These are phyloP conservation scores for Teratosphaeria epicoccoides DNA, from an alignment of 2,329 filamentous ascomycete genomes.

Conservation along the genomic window DNA sequence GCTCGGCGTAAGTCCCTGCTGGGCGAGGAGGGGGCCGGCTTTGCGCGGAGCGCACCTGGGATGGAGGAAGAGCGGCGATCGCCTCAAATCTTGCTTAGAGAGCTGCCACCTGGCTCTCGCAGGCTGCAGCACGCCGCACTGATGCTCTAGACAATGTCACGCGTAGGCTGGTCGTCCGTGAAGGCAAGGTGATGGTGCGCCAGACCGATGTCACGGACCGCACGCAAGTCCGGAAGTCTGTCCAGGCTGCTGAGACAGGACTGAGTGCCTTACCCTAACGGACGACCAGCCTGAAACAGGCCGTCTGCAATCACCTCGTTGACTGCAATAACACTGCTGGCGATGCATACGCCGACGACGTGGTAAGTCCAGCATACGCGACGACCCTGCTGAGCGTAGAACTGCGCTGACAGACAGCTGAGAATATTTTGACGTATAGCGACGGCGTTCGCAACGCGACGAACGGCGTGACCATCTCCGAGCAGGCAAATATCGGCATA, in stretches of 20 bases:
- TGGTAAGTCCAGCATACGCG: background rate
- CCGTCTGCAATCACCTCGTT: background rate
- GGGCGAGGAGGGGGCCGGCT: background rate
- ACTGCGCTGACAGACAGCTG: background rate
- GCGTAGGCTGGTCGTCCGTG: conserved; percentile 44
- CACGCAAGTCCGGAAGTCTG: conserved; percentile 54
- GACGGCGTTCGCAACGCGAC: background rate
- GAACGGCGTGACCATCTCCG: background rate
- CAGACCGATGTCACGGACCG: conserved; percentile 63
- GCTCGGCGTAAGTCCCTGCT: background rate
- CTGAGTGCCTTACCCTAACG: no score
- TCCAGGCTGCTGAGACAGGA: conserved; percentile 46
- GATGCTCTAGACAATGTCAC: conserved; percentile 37
- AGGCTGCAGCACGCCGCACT: no score
- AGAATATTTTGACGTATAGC: background rate
- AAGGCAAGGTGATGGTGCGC: conserved; percentile 56
- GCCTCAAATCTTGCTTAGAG: no score
- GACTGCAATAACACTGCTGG: background rate
- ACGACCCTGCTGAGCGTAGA: background rate
- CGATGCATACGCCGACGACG: background rate
- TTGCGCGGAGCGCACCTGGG: background rate
- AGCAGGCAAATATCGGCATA: background rate
- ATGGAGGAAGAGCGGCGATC: no score
- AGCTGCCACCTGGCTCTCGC: no score
- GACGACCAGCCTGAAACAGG: no score